phyloP scores from a whole-genome alignment of 2,329 filamentous ascomycete species.

The Exophiala xenobiotica region DNA sequence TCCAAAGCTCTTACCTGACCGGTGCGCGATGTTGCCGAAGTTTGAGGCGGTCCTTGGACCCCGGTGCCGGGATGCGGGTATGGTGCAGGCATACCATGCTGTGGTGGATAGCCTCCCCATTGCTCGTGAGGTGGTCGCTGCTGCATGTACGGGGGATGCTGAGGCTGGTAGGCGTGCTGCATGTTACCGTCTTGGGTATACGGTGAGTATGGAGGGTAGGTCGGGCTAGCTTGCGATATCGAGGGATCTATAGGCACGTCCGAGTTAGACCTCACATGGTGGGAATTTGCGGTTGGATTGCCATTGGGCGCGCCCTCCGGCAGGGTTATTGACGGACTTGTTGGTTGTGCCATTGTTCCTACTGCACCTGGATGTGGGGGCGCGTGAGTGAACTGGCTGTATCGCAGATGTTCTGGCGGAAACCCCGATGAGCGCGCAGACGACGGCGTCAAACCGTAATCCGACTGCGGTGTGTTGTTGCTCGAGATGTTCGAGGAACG shows the following conservation, averaged over 20 bases:
- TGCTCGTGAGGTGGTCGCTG: constrained; percentile 46
- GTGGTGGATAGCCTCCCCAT: constrained; percentile 34
- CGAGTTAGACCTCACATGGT: constrained; percentile 84
- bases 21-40: constrained; percentile 60
- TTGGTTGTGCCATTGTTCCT: constrained; percentile 96
- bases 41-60: constrained; percentile 59
- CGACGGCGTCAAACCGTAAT: constrained; percentile 77
- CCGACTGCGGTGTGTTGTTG: constrained; percentile 80
- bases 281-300: constrained; percentile 61
- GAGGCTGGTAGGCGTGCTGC: constrained; percentile 53
- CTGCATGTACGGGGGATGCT: constrained; percentile 40
- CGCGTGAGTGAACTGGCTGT: constrained; percentile 69
- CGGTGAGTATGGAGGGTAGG: constrained; percentile 84
- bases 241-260: constrained; percentile 99
- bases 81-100: constrained; percentile 48
- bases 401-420: constrained; percentile 75
- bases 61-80: constrained; percentile 56
- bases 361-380: constrained; percentile 70
- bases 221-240: constrained; percentile 89
- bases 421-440: constrained; percentile 79
- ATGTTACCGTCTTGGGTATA: constrained; percentile 86
- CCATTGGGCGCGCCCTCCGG: constrained; percentile 72
- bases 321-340: constrained; percentile 93
- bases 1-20: constrained; percentile 52
- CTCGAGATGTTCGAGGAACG: constrained; percentile 70